Conservation (phyloP, 2,329 filamentous ascomycete species). For the Grosmannia clavigera region DNA sequence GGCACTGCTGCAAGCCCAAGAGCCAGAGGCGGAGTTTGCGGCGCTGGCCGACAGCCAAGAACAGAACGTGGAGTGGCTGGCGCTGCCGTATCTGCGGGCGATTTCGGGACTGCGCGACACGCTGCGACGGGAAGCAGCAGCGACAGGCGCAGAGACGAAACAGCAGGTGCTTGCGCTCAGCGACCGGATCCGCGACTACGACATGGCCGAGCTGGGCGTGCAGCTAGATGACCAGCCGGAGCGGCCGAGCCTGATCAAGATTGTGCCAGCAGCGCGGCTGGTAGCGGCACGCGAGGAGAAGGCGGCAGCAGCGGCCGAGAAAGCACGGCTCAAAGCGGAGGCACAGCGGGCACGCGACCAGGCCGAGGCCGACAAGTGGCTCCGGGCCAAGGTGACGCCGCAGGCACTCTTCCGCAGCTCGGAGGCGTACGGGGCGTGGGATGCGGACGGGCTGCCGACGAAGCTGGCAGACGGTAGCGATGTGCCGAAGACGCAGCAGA, state of each 20-base stretch:
- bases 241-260: slow-evolving; percentile 49
- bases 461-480: slow-evolving; percentile 50
- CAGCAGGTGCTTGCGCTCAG: slow-evolving; percentile 40
- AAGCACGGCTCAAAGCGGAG: slow-evolving; percentile 27
- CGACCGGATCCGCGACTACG: slow-evolving; percentile 51
- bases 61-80: slow-evolving; percentile 16
- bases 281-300: slow-evolving; percentile 41
- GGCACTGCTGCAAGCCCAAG: slow-evolving; percentile 5
- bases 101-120: slow-evolving; percentile 26
- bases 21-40: slow-evolving; percentile 6
- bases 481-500: slow-evolving; percentile 49
- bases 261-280: slow-evolving; percentile 43
- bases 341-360: slow-evolving; percentile 31
- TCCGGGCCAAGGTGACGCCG: slow-evolving; percentile 17
- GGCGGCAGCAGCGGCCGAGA: slow-evolving; percentile 36
- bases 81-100: slow-evolving; percentile 49
- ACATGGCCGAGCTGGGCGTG: slow-evolving; percentile 53
- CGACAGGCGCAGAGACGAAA: slow-evolving; percentile 11
- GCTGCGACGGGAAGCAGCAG: slow-evolving; percentile 21
- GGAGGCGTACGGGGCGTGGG: slow-evolving; percentile 51
- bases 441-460: slow-evolving; percentile 50
- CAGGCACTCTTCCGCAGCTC: slow-evolving; percentile 23
- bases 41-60: slow-evolving; percentile 1
- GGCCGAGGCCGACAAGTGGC: slow-evolving; percentile 15
- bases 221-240: slow-evolving; percentile 56